Evolutionary conservation across 352 stramenopile genomes (phyloP).

Genomic region (Phytophthora podocarpi): DNA sequence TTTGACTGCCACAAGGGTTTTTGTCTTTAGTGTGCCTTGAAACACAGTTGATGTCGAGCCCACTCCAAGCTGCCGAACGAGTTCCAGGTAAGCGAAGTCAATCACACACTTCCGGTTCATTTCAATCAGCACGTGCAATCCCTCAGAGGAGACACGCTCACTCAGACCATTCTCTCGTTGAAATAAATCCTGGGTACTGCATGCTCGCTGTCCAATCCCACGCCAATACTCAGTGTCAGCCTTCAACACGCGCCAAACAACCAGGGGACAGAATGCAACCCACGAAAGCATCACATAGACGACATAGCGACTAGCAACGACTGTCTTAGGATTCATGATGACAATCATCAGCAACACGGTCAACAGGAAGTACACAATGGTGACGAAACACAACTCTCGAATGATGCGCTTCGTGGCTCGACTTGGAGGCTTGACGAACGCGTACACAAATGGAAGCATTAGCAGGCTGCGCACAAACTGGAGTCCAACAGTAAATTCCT

Average conservation of each 20-base stretch:
- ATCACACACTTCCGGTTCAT: slow-evolving; percentile 60
- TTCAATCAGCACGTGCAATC: slow-evolving; percentile 55
- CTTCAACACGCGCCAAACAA: slow-evolving; percentile 52
- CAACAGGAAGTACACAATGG: slow-evolving; percentile 23
- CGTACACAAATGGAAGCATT: slow-evolving; percentile 35
- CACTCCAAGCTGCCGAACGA: slow-evolving; percentile 38
- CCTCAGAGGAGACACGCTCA: slow-evolving; percentile 44
- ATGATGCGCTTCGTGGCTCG: slow-evolving; percentile 37
- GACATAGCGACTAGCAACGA: slow-evolving; percentile 2
- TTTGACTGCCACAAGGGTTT: slow-evolving; percentile 51
- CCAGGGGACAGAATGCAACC: slow-evolving; percentile 34
- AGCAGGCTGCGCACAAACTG: slow-evolving; percentile 21
- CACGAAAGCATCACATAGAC: slow-evolving; percentile 24
- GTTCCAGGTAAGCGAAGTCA: slow-evolving; percentile 56
- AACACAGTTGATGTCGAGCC: slow-evolving; percentile 38
- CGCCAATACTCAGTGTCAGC: slow-evolving; percentile 58
- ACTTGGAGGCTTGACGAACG: slow-evolving; percentile 37
- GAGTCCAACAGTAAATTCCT: slow-evolving; percentile 10
- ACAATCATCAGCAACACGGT: slow-evolving; percentile 24
- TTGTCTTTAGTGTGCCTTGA: slow-evolving; percentile 40
- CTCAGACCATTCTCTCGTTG: slow-evolving; percentile 32
- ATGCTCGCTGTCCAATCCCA: slow-evolving; percentile 40
- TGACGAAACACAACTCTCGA: slow-evolving; percentile 37
- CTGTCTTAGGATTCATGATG: slow-evolving; percentile 25
- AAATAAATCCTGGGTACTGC: slow-evolving; percentile 35